A percentile compares a stretch with the other conserved stretches of the same genome.
phyloP scores from a whole-genome alignment of 2,329 filamentous ascomycete species.

The Chrysoporthe deuterocubensis region DNA sequence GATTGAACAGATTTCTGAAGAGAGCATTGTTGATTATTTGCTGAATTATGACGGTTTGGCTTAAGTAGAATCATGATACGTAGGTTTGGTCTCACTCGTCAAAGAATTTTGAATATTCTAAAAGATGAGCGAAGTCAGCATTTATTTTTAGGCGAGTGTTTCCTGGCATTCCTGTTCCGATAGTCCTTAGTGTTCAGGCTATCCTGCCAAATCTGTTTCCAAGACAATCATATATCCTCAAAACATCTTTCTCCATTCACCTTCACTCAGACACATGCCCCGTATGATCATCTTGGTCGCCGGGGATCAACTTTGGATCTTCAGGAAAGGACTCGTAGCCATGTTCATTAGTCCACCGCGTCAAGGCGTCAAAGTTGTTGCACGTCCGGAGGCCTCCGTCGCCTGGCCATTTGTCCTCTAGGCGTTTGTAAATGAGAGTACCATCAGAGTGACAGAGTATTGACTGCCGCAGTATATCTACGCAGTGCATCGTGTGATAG shows the following conservation, averaged over 20 bases:
- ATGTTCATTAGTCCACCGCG: background rate
- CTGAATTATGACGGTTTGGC: too few species aligned
- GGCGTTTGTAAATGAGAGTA: background rate
- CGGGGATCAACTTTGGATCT: background rate
- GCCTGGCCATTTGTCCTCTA: background rate
- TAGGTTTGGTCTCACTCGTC: too few species aligned
- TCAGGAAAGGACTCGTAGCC: background rate
- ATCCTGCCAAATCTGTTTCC: too few species aligned
- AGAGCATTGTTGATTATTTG: too few species aligned
- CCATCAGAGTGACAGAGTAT: background rate
- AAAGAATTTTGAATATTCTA: too few species aligned
- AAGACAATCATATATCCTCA: too few species aligned
- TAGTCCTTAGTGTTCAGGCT: too few species aligned
- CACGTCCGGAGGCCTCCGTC: background rate
- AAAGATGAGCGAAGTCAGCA: too few species aligned
- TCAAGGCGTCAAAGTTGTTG: background rate
- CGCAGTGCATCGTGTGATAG: background rate
- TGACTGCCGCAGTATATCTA: background rate
- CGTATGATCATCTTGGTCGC: background rate
- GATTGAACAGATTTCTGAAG: too few species aligned
- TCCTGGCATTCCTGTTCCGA: too few species aligned
- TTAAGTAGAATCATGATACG: too few species aligned
- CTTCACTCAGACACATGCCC: background rate
- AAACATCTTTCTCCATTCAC: background rate
- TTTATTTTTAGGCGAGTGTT: too few species aligned